Conservation (phyloP, 2,329 filamentous ascomycete species). For the Stylonectria norvegica region DNA sequence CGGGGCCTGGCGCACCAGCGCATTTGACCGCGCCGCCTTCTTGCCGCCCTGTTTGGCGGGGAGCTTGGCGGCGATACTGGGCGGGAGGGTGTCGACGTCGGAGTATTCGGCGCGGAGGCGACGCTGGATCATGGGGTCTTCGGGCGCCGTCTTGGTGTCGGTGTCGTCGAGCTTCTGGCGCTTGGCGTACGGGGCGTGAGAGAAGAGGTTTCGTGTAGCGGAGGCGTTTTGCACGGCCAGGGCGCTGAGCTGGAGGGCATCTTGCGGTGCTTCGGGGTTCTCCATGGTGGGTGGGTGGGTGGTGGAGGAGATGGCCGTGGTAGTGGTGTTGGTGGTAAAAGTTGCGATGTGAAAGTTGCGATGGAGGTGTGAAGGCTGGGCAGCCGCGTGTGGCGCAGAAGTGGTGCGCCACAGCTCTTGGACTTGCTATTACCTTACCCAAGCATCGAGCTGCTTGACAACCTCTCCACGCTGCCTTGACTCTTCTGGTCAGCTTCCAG, state of each 20-base stretch:
- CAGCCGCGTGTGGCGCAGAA: constrained; percentile 31
- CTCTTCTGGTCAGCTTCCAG: too few relatives aligned
- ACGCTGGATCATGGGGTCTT: constrained; percentile 34
- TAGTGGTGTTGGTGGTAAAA: constrained; percentile 15
- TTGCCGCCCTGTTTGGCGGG: constrained; percentile 44
- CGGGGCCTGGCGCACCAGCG: constrained; percentile 32
- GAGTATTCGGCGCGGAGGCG: constrained; percentile 73
- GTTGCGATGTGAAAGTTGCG: constrained; percentile 19
- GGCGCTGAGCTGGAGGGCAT: constrained; percentile 33
- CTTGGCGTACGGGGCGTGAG: constrained; percentile 30
- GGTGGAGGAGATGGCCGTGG: constrained; percentile 9
- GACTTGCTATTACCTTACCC: too few relatives aligned
- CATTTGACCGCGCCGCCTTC: constrained; percentile 46
- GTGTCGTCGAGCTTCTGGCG: constrained; percentile 39
- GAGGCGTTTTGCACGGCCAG: constrained; percentile 36
- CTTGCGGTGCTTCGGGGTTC: constrained; percentile 30
- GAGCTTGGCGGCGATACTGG: constrained; percentile 75
- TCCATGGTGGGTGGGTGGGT: constrained; percentile 29
- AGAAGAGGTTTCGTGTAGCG: constrained; percentile 32
- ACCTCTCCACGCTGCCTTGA: too few relatives aligned
- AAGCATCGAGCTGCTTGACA: too few relatives aligned
- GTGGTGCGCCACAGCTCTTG: constrained; percentile 16
- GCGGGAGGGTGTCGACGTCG: constrained; percentile 71
- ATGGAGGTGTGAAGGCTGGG: constrained; percentile 27
- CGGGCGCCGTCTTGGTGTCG: constrained; percentile 29